phyloP scores from a whole-genome alignment of 805 yeast genomes.

The Wickerhamomyces silvicola region DNA sequence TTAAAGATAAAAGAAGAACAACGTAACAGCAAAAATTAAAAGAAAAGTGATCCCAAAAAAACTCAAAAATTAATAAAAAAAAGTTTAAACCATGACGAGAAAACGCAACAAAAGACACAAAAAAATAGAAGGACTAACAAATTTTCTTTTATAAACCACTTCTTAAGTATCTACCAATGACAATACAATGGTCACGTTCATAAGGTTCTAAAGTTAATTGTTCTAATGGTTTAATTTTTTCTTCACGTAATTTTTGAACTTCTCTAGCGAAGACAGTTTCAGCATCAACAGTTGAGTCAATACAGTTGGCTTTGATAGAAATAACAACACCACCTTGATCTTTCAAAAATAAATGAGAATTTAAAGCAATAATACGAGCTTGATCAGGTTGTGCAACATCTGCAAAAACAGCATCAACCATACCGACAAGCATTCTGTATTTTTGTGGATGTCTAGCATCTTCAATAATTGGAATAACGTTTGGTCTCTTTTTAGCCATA shows the following conservation, averaged over 20 bases:
- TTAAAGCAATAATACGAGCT: slow-evolving; percentile 98
- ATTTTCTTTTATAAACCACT: slow-evolving; percentile 46
- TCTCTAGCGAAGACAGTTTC: slow-evolving; percentile 99
- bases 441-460: slow-evolving; percentile 99
- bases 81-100: slow-evolving; percentile 1
- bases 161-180: slow-evolving; percentile 94
- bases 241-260: slow-evolving; percentile 98
- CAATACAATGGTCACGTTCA: slow-evolving; percentile 99
- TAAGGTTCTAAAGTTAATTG: slow-evolving; percentile 99
- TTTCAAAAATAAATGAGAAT: slow-evolving; percentile 96
- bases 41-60: too few relatives aligned
- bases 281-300: slow-evolving; percentile 98
- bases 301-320: slow-evolving; percentile 99
- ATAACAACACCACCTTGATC: slow-evolving; percentile 98
- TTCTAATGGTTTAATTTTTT: slow-evolving; percentile 96
- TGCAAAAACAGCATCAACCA: slow-evolving; percentile 98
- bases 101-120: background rate
- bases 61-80: too few relatives aligned
- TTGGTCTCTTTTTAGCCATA: slow-evolving; percentile 99
- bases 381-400: slow-evolving; percentile 99
- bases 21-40: too few relatives aligned
- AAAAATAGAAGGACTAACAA: background rate
- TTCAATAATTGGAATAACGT: slow-evolving; percentile 96
- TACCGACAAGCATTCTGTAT: slow-evolving; percentile 97
- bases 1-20: background rate